phyloP scores from a whole-genome alignment of 148 eudicot genomes.

The Mesembryanthemum crystallinum region DNA sequence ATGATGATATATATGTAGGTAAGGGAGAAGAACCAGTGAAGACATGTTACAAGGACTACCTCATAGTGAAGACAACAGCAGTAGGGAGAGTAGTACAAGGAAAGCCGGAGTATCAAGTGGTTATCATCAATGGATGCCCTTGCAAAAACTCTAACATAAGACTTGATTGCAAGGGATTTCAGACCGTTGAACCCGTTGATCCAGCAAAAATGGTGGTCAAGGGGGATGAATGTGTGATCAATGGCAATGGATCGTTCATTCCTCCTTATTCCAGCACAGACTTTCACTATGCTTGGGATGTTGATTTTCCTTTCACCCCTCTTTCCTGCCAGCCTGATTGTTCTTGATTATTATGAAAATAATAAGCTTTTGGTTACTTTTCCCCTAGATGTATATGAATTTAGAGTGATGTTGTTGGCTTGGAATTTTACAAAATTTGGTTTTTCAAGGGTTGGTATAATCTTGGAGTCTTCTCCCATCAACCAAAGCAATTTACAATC shows the following conservation, averaged over 20 bases:
- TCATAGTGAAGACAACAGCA: background rate
- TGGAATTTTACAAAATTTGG: no score
- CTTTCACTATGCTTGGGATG: background rate
- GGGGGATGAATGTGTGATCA: background rate
- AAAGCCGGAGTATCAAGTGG: slow-evolving; percentile 8
- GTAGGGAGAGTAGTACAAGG: background rate
- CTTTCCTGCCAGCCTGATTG: background rate
- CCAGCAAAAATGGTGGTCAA: background rate
- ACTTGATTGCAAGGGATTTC: slow-evolving; percentile 10
- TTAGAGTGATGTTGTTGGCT: no score
- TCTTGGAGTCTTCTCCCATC: no score
- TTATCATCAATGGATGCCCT: background rate
- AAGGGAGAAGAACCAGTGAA: background rate
- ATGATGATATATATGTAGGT: background rate
- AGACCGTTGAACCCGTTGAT: background rate
- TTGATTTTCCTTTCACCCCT: background rate
- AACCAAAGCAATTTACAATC: no score
- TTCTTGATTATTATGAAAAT: background rate
- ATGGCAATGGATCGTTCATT: background rate
- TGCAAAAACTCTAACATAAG: background rate
- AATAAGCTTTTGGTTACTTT: no score
- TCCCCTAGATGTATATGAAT: no score
- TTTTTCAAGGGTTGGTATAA: no score
- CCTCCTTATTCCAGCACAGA: background rate
- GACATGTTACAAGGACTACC: background rate